These are phyloP conservation scores for Lupinus albus DNA, from an alignment of 306 rosid genomes.

Conservation along the genomic window DNA sequence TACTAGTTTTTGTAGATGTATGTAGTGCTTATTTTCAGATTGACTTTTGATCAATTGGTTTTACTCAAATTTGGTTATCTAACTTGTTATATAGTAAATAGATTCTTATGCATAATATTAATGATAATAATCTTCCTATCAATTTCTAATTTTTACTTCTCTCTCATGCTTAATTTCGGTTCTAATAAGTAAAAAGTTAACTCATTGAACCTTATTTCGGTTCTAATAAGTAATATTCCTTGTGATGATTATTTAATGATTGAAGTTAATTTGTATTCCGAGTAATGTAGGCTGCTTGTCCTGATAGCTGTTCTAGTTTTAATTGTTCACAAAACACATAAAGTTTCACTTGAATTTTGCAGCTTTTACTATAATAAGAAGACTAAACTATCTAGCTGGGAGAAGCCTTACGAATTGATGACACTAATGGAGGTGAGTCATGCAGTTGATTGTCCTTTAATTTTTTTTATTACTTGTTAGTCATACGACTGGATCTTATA, in stretches of 20 bases:
- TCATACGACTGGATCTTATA: constrained; percentile 38
- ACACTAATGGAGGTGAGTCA: constrained; percentile 87
- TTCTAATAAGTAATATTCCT: background rate
- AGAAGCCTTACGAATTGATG: constrained; percentile 90
- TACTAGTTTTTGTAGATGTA: background rate
- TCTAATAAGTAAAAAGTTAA: background rate
- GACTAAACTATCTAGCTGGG: constrained; percentile 85
- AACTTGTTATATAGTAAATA: constrained; percentile 21
- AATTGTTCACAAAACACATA: constrained; percentile 18
- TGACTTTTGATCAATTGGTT: constrained; percentile 25
- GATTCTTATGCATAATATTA: background rate
- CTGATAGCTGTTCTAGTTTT: constrained; percentile 11
- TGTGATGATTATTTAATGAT: constrained; percentile 17
- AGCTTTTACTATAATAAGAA: constrained; percentile 87
- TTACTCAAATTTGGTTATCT: constrained; percentile 3
- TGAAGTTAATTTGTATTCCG: constrained; percentile 9
- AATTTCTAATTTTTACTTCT: constrained; percentile 26
- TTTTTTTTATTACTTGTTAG: constrained; percentile 31
- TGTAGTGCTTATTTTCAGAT: constrained; percentile 16
- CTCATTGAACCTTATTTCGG: constrained; percentile 19
- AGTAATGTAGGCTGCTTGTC: constrained; percentile 4
- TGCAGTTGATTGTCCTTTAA: constrained; percentile 37
- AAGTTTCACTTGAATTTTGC: constrained; percentile 37
- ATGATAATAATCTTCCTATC: background rate
- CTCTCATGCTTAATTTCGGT: constrained; percentile 32